These are phyloP conservation scores for Dujonia santamariae DNA, from an alignment of 1,139 yeast genomes.

Conservation along the genomic window DNA sequence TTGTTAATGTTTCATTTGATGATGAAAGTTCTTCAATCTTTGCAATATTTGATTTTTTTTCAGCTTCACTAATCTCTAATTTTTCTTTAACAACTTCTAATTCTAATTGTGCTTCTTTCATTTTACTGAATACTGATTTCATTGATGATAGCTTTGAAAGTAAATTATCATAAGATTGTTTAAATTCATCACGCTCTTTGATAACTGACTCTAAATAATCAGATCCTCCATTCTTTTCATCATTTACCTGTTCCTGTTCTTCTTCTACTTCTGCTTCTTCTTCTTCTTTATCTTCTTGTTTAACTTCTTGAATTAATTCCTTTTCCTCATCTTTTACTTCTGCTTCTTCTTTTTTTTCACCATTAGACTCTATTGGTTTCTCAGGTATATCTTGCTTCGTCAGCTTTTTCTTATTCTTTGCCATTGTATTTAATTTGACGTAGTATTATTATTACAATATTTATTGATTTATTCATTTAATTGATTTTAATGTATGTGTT, in stretches of 20 bases:
- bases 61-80: conserved; percentile 12
- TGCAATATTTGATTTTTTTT: background rate
- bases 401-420: conserved; percentile 28
- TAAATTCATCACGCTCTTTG: conserved; percentile 61
- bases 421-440: conserved; percentile 16
- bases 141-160: conserved; percentile 74
- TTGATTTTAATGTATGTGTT: no score
- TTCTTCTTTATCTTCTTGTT: conserved; percentile 5
- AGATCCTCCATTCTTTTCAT: background rate
- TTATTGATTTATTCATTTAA: conserved; percentile 7
- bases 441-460: conserved; percentile 10
- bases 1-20: conserved; percentile 11
- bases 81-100: conserved; percentile 54
- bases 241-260: conserved; percentile 2
- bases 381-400: conserved; percentile 5
- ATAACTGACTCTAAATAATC: conserved; percentile 14
- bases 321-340: conserved; percentile 1
- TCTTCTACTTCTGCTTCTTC: conserved; percentile 3
- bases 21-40: conserved; percentile 14
- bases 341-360: conserved; percentile 30
- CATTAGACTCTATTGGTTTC: conserved; percentile 13
- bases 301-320: conserved; percentile 1
- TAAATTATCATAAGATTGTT: conserved; percentile 71
- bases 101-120: conserved; percentile 75
- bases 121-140: conserved; percentile 70